These are phyloP conservation scores for Lupinus albus DNA, from an alignment of 306 rosid species.

Conservation along the genomic window DNA sequence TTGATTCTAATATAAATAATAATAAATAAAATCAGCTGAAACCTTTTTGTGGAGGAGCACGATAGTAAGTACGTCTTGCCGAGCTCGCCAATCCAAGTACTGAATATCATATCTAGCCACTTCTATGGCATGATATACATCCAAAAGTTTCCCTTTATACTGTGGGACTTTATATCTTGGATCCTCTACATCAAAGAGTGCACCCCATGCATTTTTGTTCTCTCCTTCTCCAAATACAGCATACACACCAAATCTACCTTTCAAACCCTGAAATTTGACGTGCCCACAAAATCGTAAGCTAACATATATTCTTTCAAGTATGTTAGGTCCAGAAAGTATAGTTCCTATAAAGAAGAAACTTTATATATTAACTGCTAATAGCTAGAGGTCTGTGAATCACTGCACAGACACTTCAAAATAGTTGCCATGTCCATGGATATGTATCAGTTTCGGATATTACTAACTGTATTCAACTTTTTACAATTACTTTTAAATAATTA, in stretches of 20 bases:
- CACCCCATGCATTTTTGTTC: conserved; percentile 76
- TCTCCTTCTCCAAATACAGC: conserved; percentile 75
- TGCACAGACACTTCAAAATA: background rate
- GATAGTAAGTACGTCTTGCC: conserved; percentile 90
- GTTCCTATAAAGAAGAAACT: conserved; percentile 3
- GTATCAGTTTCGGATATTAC: too few relatives aligned
- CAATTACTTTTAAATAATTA: too few relatives aligned
- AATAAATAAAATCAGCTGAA: conserved; percentile 1
- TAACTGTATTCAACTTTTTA: too few relatives aligned
- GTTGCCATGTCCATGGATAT: too few relatives aligned
- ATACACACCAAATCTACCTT: conserved; percentile 70
- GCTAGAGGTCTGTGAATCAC: background rate
- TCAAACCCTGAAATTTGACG: conserved; percentile 66
- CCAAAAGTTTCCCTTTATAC: conserved; percentile 77
- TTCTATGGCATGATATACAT: conserved; percentile 78
- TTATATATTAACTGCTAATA: conserved; percentile 5
- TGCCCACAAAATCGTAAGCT: conserved; percentile 14
- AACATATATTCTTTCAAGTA: background rate
- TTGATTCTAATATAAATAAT: background rate
- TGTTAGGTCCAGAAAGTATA: conserved; percentile 3
- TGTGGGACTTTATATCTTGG: conserved; percentile 79
- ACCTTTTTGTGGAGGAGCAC: conserved; percentile 99
- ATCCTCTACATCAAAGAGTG: conserved; percentile 94
- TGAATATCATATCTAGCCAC: conserved; percentile 86
- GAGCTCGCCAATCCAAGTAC: conserved; percentile 98